These are phyloP conservation scores for Monilinia fructicola DNA, from an alignment of 2,329 filamentous ascomycete species.

Conservation along the genomic window DNA sequence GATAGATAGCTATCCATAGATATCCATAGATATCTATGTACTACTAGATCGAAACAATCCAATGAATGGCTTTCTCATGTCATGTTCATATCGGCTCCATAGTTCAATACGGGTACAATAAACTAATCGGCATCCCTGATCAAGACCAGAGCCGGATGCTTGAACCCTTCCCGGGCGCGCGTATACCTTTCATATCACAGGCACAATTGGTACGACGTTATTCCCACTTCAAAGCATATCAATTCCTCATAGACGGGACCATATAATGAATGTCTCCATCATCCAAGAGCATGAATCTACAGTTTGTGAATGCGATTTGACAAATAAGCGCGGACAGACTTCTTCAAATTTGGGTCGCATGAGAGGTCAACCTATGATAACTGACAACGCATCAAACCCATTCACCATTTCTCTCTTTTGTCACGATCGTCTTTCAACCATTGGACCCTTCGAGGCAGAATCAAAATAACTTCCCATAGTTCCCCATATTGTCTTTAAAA, in stretches of 20 bases:
- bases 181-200: constrained; percentile 5
- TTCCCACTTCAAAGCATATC: not conserved
- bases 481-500: not conserved
- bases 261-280: not conserved
- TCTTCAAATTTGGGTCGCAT: constrained; percentile 14
- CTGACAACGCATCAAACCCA: not conserved
- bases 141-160: not conserved
- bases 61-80: not conserved
- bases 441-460: not conserved
- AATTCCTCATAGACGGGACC: not conserved
- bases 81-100: not conserved
- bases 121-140: constrained; percentile 7
- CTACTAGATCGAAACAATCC: not conserved
- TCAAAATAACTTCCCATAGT: not conserved
- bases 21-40: too few species aligned
- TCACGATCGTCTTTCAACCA: not conserved
- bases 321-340: constrained; percentile 12
- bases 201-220: not conserved
- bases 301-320: constrained; percentile 8
- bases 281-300: not conserved
- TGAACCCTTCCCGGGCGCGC: constrained; percentile 17
- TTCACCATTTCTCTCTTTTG: not conserved
- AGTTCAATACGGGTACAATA: not conserved
- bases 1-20: too few species aligned
- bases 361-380: constrained; percentile 4